Conservation (phyloP, 2,329 filamentous ascomycete genomes). For the Chalara sp. region DNA sequence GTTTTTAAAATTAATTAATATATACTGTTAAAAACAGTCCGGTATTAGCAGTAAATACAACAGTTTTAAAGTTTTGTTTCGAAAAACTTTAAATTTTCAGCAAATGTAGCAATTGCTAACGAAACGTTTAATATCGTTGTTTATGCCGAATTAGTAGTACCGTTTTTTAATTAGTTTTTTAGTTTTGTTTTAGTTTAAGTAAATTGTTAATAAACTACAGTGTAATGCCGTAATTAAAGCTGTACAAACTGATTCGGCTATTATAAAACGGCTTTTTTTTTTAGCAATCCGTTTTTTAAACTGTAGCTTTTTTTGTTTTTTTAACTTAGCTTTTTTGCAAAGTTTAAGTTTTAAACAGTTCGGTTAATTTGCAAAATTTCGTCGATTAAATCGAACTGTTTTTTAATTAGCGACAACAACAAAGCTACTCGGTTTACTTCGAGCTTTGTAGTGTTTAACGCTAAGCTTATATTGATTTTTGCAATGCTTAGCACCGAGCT, state of each 20-base stretch:
- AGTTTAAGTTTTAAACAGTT: neutral
- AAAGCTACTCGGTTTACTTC: neutral
- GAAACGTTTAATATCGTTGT: neutral
- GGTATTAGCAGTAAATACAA: too few relatives aligned
- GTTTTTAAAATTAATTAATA: too few relatives aligned
- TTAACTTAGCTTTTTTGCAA: neutral
- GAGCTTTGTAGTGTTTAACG: too few relatives aligned
- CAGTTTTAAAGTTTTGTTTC: neutral
- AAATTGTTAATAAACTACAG: neutral
- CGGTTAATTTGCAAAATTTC: neutral
- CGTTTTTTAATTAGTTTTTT: neutral
- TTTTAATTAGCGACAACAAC: neutral
- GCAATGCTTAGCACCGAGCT: too few relatives aligned
- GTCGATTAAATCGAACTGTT: neutral
- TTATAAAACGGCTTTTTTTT: neutral
- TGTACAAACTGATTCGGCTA: neutral
- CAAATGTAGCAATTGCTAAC: neutral
- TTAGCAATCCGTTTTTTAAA: neutral
- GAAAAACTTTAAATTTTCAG: neutral
- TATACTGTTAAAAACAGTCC: too few relatives aligned
- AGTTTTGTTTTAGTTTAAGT: neutral
- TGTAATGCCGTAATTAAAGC: neutral
- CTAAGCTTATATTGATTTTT: too few relatives aligned
- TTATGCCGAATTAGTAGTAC: neutral
- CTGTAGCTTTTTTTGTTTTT: neutral